phyloP scores from a whole-genome alignment of 2,329 filamentous ascomycete genomes.

The Boeremia lycopersici region DNA sequence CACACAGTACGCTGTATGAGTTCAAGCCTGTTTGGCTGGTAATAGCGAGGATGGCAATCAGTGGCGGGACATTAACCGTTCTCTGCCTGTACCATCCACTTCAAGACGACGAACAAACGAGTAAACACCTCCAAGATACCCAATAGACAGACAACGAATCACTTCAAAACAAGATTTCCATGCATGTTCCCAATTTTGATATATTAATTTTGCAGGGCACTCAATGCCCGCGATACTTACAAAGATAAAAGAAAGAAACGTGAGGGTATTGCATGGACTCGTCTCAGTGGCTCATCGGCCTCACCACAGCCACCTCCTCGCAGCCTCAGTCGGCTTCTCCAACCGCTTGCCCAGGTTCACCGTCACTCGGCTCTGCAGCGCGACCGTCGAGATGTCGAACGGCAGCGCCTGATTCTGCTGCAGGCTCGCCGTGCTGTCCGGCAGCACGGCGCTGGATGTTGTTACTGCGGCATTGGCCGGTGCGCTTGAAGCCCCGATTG shows the following conservation, averaged over 20 bases:
- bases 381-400: conserved; percentile 44
- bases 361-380: conserved; percentile 43
- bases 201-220: conserved; percentile 3
- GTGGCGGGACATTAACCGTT: not conserved
- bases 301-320: conserved; percentile 20
- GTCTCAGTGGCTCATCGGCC: not conserved
- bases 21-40: too few species aligned
- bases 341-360: conserved; percentile 39
- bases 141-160: conserved; percentile 16
- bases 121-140: conserved; percentile 14
- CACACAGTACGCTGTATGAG: too few species aligned
- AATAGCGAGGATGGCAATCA: not conserved
- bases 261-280: conserved; percentile 9
- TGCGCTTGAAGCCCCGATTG: not conserved
- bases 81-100: not conserved
- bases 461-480: not conserved
- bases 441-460: conserved; percentile 6
- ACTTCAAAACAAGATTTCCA: not conserved
- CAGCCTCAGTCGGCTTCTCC: conserved; percentile 27
- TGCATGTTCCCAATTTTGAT: conserved; percentile 1
- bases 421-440: conserved; percentile 16
- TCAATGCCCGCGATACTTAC: conserved; percentile 2
- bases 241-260: conserved; percentile 1
- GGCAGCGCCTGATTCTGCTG: conserved; percentile 30
- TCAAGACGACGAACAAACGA: not conserved